phyloP scores from a whole-genome alignment of 768 basidiomycete species.

The Rhodosporidiobolus odoratus region DNA sequence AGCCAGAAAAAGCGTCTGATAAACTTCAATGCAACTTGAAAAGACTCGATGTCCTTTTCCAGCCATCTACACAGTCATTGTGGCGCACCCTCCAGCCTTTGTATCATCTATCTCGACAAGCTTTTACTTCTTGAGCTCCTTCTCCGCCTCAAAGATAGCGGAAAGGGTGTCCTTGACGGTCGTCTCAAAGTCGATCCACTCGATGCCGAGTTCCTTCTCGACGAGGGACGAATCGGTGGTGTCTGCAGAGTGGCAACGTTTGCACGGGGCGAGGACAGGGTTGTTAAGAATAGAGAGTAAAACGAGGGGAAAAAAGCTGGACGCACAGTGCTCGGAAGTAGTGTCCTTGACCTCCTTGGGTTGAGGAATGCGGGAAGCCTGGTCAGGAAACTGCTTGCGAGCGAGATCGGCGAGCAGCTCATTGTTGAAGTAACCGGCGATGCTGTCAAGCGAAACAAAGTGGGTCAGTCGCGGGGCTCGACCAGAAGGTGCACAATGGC shows the following conservation, averaged over 20 bases:
- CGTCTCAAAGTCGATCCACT: constrained; percentile 30
- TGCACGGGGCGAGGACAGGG: too few species aligned
- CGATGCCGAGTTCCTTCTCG: constrained; percentile 24
- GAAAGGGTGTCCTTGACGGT: constrained; percentile 23
- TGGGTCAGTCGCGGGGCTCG: too few species aligned
- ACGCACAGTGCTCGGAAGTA: constrained; percentile 20
- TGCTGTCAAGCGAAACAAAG: not conserved
- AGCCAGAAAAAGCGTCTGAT: too few species aligned
- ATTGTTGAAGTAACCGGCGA: constrained; percentile 25
- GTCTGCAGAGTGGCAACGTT: too few species aligned
- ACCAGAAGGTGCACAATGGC: too few species aligned
- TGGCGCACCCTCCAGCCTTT: too few species aligned
- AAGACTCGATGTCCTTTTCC: too few species aligned
- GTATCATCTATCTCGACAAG: too few species aligned
- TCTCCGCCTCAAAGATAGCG: constrained; percentile 25
- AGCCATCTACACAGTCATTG: too few species aligned
- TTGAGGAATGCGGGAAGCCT: constrained; percentile 24
- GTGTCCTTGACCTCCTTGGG: not conserved
- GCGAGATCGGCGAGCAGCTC: constrained; percentile 8
- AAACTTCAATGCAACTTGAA: too few species aligned
- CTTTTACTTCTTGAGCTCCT: constrained; percentile 22
- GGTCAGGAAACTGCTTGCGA: constrained; percentile 24
- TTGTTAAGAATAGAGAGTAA: too few species aligned
- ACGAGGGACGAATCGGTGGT: constrained; percentile 25
- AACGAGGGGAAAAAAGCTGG: too few species aligned